These are phyloP conservation scores for Amanita molliuscula DNA, from an alignment of 768 basidiomycete genomes.

Conservation along the genomic window DNA sequence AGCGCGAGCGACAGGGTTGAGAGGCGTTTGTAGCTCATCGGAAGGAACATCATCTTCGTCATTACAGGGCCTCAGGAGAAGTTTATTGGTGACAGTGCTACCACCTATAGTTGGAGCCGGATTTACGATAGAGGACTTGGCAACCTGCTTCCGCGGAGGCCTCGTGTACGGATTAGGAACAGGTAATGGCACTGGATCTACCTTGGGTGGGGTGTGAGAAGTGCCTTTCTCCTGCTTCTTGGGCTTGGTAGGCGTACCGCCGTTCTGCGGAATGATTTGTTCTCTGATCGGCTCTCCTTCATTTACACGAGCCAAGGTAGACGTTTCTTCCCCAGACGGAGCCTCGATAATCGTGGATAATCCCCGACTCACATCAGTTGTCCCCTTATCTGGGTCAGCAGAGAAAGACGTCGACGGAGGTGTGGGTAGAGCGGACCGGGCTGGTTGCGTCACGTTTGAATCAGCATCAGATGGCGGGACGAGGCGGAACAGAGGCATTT, in stretches of 20 bases:
- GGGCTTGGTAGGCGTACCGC: not conserved
- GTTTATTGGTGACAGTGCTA: not conserved
- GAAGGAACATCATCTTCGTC: not conserved
- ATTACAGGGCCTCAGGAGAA: not conserved
- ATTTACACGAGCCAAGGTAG: not conserved
- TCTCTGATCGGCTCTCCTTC: not conserved
- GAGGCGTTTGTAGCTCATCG: conserved; percentile 11
- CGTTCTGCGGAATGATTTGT: not conserved
- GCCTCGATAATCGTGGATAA: conserved; percentile 9
- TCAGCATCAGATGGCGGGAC: conserved; percentile 23
- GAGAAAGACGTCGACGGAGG: conserved; percentile 26
- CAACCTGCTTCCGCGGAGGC: not conserved
- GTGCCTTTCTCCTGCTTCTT: not conserved
- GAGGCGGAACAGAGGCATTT: conserved; percentile 12
- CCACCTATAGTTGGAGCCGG: not conserved
- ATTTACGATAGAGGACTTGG: not conserved
- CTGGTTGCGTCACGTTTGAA: conserved; percentile 17
- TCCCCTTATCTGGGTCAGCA: conserved; percentile 13
- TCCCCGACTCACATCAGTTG: conserved; percentile 7
- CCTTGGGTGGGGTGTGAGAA: not conserved
- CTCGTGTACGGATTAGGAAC: conserved; percentile 4
- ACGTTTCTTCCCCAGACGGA: not conserved
- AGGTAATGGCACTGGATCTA: not conserved
- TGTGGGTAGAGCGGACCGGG: conserved; percentile 22
- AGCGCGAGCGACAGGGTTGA: conserved; percentile 3